Evolutionary conservation across 306 rosid species (phyloP).

Genomic region (Glycine tomentella): DNA sequence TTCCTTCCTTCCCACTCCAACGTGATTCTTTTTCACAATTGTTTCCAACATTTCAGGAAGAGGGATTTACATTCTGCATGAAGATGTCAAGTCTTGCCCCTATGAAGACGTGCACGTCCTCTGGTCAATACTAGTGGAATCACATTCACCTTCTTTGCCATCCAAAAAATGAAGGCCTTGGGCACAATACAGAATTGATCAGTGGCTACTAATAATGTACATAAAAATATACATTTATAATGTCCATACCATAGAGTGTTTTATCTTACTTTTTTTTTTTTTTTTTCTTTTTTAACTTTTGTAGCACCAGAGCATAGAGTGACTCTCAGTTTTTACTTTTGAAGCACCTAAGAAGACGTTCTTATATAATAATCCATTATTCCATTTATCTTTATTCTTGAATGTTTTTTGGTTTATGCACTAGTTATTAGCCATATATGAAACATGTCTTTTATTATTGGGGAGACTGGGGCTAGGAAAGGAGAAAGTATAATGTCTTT

Average conservation of each 20-base stretch:
- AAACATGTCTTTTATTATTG: background rate
- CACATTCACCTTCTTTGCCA: slow-evolving; percentile 66
- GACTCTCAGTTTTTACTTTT: background rate
- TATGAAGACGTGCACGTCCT: slow-evolving; percentile 90
- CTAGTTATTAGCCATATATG: slow-evolving; percentile 33
- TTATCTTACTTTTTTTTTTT: background rate
- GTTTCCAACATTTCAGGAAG: slow-evolving; percentile 62
- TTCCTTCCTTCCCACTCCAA: background rate
- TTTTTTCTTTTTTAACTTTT: background rate
- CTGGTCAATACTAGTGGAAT: slow-evolving; percentile 92
- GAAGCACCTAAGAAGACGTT: slow-evolving; percentile 26
- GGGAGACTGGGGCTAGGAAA: background rate
- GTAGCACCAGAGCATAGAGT: slow-evolving; percentile 28
- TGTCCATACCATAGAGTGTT: slow-evolving; percentile 37
- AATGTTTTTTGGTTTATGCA: slow-evolving; percentile 29
- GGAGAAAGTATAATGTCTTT: background rate
- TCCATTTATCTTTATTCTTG: background rate
- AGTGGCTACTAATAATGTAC: slow-evolving; percentile 44
- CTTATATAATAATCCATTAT: slow-evolving; percentile 5
- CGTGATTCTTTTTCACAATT: background rate
- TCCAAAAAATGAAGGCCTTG: slow-evolving; percentile 42
- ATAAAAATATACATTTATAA: slow-evolving; percentile 45
- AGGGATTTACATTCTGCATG: slow-evolving; percentile 89
- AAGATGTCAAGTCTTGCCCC: slow-evolving; percentile 95
- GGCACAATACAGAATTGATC: slow-evolving; percentile 31